Evolutionary conservation across 768 basidiomycete species (phyloP).

Genomic region (Collybiopsis luxurians): DNA sequence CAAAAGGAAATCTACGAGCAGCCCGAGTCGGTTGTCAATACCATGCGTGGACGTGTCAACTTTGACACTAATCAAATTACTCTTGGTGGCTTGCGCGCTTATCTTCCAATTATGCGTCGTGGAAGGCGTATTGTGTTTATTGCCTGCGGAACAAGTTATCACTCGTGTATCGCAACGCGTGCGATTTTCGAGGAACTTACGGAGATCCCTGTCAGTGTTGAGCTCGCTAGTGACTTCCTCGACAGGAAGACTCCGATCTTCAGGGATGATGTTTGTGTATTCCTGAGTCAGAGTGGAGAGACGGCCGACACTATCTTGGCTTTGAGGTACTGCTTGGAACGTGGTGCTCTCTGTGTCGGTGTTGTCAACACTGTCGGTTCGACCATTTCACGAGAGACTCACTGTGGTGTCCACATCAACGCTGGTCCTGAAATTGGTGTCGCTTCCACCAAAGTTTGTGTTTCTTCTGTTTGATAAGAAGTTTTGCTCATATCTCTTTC

Average conservation of each 20-base stretch:
- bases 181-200: slow-evolving; percentile 99
- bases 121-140: slow-evolving; percentile 94
- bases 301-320: slow-evolving; percentile 98
- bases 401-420: slow-evolving; percentile 99
- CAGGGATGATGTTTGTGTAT: slow-evolving; percentile 96
- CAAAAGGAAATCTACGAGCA: slow-evolving; percentile 99
- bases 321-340: slow-evolving; percentile 92
- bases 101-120: slow-evolving; percentile 93
- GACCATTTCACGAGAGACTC: slow-evolving; percentile 95
- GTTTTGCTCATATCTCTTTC: slow-evolving; percentile 1
- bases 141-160: slow-evolving; percentile 98
- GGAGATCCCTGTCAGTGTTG: slow-evolving; percentile 96
- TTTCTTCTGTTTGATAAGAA: not conserved
- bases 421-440: slow-evolving; percentile 99
- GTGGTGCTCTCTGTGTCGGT: slow-evolving; percentile 95
- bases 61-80: slow-evolving; percentile 91
- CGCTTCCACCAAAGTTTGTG: slow-evolving; percentile 87
- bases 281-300: slow-evolving; percentile 97
- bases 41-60: slow-evolving; percentile 99
- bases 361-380: slow-evolving; percentile 99
- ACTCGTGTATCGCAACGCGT: slow-evolving; percentile 94
- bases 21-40: slow-evolving; percentile 99
- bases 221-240: slow-evolving; percentile 96
- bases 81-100: slow-evolving; percentile 92
- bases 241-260: slow-evolving; percentile 99